These are phyloP conservation scores for Fusarium scirpi DNA, from an alignment of 2,329 filamentous ascomycete genomes.

Conservation along the genomic window DNA sequence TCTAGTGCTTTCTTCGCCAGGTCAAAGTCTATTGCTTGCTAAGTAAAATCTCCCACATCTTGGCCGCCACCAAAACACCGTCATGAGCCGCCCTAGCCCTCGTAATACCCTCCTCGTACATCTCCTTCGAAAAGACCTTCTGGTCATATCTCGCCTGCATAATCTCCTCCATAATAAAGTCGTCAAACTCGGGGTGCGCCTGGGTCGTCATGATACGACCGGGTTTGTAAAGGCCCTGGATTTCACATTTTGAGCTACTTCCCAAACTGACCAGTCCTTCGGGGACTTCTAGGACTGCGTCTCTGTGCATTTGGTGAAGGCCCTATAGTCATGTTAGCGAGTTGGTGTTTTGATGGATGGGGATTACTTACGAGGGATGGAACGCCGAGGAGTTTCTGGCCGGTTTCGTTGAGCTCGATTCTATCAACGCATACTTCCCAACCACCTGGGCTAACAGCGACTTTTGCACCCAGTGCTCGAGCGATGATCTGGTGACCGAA, in stretches of 20 bases:
- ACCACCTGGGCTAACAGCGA: conserved; percentile 53
- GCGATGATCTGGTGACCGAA: conserved; percentile 62
- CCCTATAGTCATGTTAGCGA: conserved; percentile 32
- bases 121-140: conserved; percentile 45
- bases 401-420: conserved; percentile 53
- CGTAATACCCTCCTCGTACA: conserved; percentile 46
- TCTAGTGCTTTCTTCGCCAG: background rate
- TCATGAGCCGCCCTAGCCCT: conserved; percentile 47
- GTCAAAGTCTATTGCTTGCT: background rate
- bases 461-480: conserved; percentile 54
- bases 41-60: conserved; percentile 47
- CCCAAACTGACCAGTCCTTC: conserved; percentile 54
- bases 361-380: conserved; percentile 41
- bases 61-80: conserved; percentile 44
- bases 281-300: conserved; percentile 55
- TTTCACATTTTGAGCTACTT: conserved; percentile 52
- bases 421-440: conserved; percentile 58
- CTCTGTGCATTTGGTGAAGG: conserved; percentile 60
- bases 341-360: accelerated
- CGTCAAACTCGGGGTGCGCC: conserved; percentile 59
- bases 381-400: conserved; percentile 52
- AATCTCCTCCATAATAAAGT: conserved; percentile 52
- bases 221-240: conserved; percentile 57
- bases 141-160: conserved; percentile 46
- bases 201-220: conserved; percentile 55